phyloP scores from a whole-genome alignment of 441 rosid species.

The Populus hybrid region DNA sequence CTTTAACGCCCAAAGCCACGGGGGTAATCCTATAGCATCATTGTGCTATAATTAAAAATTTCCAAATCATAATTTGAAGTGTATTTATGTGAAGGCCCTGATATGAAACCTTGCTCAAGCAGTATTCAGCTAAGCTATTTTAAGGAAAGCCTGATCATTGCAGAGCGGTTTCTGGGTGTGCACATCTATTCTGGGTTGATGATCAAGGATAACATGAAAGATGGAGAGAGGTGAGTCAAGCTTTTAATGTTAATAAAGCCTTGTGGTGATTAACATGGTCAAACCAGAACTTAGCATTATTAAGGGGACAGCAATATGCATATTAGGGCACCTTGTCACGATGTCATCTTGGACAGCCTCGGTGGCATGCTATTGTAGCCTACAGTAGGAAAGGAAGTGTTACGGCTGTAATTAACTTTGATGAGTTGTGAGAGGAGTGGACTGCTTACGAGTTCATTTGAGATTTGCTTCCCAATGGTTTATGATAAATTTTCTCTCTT shows the following conservation, averaged over 20 bases:
- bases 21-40: conserved; percentile 61
- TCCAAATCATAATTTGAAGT: not conserved
- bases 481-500: not conserved
- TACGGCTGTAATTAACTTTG: not conserved
- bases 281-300: not conserved
- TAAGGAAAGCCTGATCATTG: conserved; percentile 98
- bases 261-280: not conserved
- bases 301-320: not conserved
- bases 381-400: not conserved
- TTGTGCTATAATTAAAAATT: conserved; percentile 1
- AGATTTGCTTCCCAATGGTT: not conserved
- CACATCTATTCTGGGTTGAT: conserved; percentile 96
- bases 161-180: conserved; percentile 92
- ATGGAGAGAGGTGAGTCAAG: conserved; percentile 79
- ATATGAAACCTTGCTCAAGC: conserved; percentile 31
- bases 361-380: not conserved
- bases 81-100: conserved; percentile 22
- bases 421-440: not conserved
- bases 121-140: conserved; percentile 94
- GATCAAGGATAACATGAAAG: conserved; percentile 85
- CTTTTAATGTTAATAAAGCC: not conserved
- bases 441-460: not conserved
- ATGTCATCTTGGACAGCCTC: not conserved
- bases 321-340: not conserved
- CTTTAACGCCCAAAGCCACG: conserved; percentile 83